Evolutionary conservation across 345 rosid genomes (phyloP).

Genomic region (Eucalyptus rudis): DNA sequence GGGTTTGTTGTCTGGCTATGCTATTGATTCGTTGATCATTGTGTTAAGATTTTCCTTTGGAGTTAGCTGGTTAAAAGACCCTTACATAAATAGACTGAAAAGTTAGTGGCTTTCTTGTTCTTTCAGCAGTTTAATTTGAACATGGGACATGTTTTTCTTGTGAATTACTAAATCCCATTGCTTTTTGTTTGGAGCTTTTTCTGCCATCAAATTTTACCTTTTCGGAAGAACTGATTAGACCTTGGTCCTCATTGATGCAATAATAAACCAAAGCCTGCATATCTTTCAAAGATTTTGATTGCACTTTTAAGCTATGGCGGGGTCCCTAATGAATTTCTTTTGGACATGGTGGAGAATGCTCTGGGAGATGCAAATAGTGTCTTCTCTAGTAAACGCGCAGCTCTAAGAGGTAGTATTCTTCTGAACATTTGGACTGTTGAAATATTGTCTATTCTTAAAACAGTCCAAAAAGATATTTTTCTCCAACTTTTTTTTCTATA

Average conservation of each 20-base stretch:
- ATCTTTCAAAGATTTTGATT: slow-evolving; percentile 44
- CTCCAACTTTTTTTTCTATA: background rate
- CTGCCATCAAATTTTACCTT: background rate
- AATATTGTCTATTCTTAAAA: background rate
- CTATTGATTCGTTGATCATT: background rate
- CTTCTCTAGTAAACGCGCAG: slow-evolving; percentile 24
- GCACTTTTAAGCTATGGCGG: slow-evolving; percentile 72
- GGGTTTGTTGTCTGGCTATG: background rate
- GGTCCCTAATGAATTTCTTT: slow-evolving; percentile 42
- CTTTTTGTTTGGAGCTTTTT: background rate
- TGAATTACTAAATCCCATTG: background rate
- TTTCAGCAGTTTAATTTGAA: background rate
- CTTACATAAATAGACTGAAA: background rate
- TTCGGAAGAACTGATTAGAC: background rate
- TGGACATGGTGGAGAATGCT: slow-evolving; percentile 31
- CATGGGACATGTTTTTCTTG: background rate
- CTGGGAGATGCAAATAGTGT: slow-evolving; percentile 32
- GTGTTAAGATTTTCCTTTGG: background rate
- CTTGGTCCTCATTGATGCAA: slow-evolving; percentile 14
- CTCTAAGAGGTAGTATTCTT: slow-evolving; percentile 36
- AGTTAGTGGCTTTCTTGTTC: background rate
- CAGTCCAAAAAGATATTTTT: background rate
- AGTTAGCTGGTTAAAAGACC: background rate
- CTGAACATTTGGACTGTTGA: background rate
- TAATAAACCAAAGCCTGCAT: slow-evolving; percentile 28